Evolutionary conservation across 2,329 filamentous ascomycete species (phyloP).

Genomic region (Phyllosticta capitalensis): DNA sequence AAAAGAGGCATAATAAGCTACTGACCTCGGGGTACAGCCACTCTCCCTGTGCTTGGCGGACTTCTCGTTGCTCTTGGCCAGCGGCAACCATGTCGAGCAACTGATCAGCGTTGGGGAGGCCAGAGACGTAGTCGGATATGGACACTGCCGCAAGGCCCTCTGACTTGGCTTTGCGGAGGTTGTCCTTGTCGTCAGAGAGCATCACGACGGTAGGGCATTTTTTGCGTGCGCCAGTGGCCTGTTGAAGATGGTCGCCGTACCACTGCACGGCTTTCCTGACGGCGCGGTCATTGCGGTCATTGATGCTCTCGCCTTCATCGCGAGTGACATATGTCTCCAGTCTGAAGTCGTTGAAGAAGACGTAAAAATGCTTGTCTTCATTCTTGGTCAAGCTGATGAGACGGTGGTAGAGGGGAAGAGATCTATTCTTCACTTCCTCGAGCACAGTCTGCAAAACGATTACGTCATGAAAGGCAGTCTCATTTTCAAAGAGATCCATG

Average conservation of each 20-base stretch:
- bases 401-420: slow-evolving; percentile 88
- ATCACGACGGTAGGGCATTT: slow-evolving; percentile 73
- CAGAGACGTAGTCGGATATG: slow-evolving; percentile 64
- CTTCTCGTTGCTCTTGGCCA: slow-evolving; percentile 56
- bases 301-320: slow-evolving; percentile 73
- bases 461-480: slow-evolving; percentile 90
- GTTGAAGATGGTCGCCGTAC: slow-evolving; percentile 74
- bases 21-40: slow-evolving; percentile 67
- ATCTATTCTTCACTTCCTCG: slow-evolving; percentile 90
- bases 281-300: slow-evolving; percentile 91
- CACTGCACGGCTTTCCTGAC: slow-evolving; percentile 78
- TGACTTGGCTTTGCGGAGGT: slow-evolving; percentile 67
- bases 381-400: slow-evolving; percentile 85
- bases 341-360: slow-evolving; percentile 98
- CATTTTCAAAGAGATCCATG: slow-evolving; percentile 95
- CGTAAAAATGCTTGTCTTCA: slow-evolving; percentile 93
- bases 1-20: neutral
- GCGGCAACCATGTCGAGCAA: slow-evolving; percentile 90
- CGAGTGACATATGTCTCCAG: slow-evolving; percentile 79
- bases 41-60: slow-evolving; percentile 55
- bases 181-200: slow-evolving; percentile 87
- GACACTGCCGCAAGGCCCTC: slow-evolving; percentile 64
- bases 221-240: slow-evolving; percentile 46
- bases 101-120: slow-evolving; percentile 72
- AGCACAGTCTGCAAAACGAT: slow-evolving; percentile 91